Base-by-base conservation (phyloP, 495 filamentous ascomycete genomes). In the Daldinia grandis region DNA sequence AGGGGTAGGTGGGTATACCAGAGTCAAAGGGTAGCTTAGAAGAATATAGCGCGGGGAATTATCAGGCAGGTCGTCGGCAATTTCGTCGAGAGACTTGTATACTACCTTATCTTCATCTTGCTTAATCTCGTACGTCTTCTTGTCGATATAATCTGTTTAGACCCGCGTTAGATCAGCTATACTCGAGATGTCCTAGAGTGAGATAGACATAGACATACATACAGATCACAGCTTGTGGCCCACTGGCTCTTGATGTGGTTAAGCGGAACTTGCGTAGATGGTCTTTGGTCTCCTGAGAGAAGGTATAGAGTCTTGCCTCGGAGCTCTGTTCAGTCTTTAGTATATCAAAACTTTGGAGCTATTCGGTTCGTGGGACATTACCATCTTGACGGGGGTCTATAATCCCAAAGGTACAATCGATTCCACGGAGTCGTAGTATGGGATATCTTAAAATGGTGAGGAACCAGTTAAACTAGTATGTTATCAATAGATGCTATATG, bases 221-320 rank as follows among this genome's bases (percentile, higher is more conserved):
- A 98, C 95, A 98, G 65, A 99, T 94, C 71, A 95, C 87, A 62
- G 94, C 95, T 83, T 97, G 94, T 0, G 94, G 89, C 42, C 91
- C 88, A 72, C 90, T 93, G n/a, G 92, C 88, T 68, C 95, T 85
- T 25, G 94, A 97, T 6, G 95, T 98, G 10, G 89, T 86, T 9
- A 99, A 84, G 38, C 95, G 92, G 82, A 99, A 98, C 78, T 97
- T 97, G 76, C 91, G 90, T 62, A 99, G 86, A 76, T 91, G 88
- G 71, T 92, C 89, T 80, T 88, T 92, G 27, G 93, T 97, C 79
- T 94, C 92, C 49, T 89, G 85, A 33, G 93, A 94, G 87, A 98
- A 97, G 27, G 94, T 90, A 81, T 98, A 99, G 71, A 99, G 86
- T 63, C 95, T 86, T 58, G 92, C 86, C 83, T 98, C 95, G 72